Evolutionary conservation across 257 asterid species (phyloP).

Genomic region (Plectranthus barbatus): DNA sequence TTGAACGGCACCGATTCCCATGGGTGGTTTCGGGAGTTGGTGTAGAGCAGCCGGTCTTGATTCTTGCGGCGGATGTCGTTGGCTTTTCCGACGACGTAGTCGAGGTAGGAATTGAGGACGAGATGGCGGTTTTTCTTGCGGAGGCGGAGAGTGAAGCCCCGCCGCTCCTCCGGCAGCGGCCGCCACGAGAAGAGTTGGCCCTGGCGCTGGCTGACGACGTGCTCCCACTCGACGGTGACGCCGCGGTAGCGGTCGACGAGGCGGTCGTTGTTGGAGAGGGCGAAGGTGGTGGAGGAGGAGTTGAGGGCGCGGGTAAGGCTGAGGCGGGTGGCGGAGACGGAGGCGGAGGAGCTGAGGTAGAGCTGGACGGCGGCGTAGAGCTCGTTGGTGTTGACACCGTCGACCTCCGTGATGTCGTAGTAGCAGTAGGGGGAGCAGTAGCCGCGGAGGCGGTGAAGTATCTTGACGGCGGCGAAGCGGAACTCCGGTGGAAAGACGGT

Average conservation of each 20-base stretch:
- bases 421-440: conserved; percentile 54
- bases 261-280: too few relatives aligned
- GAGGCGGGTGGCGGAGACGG: conserved; percentile 50
- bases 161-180: conserved; percentile 52
- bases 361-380: conserved; percentile 65
- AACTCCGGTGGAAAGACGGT: conserved; percentile 56
- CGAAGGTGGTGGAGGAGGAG: conserved; percentile 50
- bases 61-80: conserved; percentile 33
- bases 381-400: too few relatives aligned
- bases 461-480: conserved; percentile 44
- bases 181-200: conserved; percentile 46
- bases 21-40: conserved; percentile 47
- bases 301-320: conserved; percentile 50
- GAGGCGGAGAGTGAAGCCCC: conserved; percentile 41
- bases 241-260: too few relatives aligned
- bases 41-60: conserved; percentile 47
- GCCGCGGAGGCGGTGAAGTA: conserved; percentile 40
- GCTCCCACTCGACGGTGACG: too few relatives aligned
- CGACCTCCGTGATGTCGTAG: too few relatives aligned
- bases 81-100: conserved; percentile 34
- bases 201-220: conserved; percentile 44
- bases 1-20: too few relatives aligned
- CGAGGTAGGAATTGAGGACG: conserved; percentile 38
- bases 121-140: conserved; percentile 32
- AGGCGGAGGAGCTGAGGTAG: conserved; percentile 57